These are phyloP conservation scores for Fusarium continuum DNA, from an alignment of 2,329 filamentous ascomycete species.

Conservation along the genomic window DNA sequence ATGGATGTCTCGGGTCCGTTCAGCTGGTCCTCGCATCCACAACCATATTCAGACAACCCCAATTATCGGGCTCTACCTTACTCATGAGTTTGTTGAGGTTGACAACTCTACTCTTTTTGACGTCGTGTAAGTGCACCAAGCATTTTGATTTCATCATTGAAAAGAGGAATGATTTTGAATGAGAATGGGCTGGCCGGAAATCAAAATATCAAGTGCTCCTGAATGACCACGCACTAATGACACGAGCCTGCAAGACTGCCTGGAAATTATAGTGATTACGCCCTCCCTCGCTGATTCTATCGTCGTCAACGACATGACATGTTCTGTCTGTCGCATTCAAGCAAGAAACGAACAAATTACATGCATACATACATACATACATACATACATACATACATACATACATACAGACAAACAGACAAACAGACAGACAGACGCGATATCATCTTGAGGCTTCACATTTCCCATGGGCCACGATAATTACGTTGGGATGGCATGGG, in stretches of 20 bases:
- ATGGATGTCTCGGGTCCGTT: conserved; percentile 20
- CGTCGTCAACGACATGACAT: conserved; percentile 3
- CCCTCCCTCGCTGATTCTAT: not conserved
- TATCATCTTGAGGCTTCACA: conserved; percentile 6
- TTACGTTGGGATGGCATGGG: not conserved
- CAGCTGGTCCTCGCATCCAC: conserved; percentile 24
- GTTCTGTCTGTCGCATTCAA: conserved; percentile 1
- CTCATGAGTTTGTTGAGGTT: conserved; percentile 16
- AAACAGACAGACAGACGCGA: too few relatives aligned
- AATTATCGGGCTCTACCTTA: conserved; percentile 29
- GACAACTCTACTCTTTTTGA: conserved; percentile 5
- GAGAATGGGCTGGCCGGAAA: not conserved
- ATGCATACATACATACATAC: not conserved
- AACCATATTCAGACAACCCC: conserved; percentile 27
- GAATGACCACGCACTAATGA: not conserved
- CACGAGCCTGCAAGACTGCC: not conserved
- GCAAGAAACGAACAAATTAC: not conserved
- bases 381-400: conserved; percentile 2
- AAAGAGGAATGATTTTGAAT: not conserved
- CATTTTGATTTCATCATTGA: not conserved
- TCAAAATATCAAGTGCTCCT: not conserved
- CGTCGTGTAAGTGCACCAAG: conserved; percentile 11
- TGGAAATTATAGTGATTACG: not conserved
- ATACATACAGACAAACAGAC: too few relatives aligned
- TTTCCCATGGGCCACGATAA: not conserved